Evolutionary conservation across 2,329 filamentous ascomycete genomes (phyloP), one percentile per base, ranked within the genome.

Genomic region (Bisporella sp.): DNA sequence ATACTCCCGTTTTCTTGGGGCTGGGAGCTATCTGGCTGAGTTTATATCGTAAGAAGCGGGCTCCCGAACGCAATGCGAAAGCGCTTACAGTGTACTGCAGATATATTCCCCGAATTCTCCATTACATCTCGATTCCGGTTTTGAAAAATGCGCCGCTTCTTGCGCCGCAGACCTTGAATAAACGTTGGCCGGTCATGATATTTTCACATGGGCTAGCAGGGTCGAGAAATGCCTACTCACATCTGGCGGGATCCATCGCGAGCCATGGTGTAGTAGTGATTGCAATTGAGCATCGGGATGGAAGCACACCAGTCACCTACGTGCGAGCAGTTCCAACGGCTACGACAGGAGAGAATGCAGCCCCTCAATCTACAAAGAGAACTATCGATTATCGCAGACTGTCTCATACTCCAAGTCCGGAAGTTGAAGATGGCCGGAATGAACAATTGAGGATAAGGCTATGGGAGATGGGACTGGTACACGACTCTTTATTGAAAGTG

Each of bases 151-250:
- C 87, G 8, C 73, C 76, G 5, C 67, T 91, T 6, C 75, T 82
- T 63, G 53, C 72, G 52, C 62, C 80, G 52, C 61, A 70, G 8
- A 69, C 72, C 4, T 62, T 71, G 4, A 68, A 71, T 52, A 70
- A 73, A 50, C 73, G 81, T 70, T 93, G 87, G 85, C 89, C 89
- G 0, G 85, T 89, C 0, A 82, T 89, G 72, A 74, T 95, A 55
- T 95, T 95, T 68, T 93, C 88, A 1, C 89, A 95, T 64, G 89
- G 89, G 1, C 74, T 95, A 1, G 89, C 87, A 37, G 89, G 89
- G 37, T 84, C 81, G 53, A 78, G 87, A 57, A 93, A 93, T 61
- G 82, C 87, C 8, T 95, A 95, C 70, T 92, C 87, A n/a, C 85
- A 91, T 62, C 71, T 95, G 29, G 84, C 79, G 13, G 87, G 87